phyloP scores from a whole-genome alignment of 768 basidiomycete species.

The Daedalea quercina region DNA sequence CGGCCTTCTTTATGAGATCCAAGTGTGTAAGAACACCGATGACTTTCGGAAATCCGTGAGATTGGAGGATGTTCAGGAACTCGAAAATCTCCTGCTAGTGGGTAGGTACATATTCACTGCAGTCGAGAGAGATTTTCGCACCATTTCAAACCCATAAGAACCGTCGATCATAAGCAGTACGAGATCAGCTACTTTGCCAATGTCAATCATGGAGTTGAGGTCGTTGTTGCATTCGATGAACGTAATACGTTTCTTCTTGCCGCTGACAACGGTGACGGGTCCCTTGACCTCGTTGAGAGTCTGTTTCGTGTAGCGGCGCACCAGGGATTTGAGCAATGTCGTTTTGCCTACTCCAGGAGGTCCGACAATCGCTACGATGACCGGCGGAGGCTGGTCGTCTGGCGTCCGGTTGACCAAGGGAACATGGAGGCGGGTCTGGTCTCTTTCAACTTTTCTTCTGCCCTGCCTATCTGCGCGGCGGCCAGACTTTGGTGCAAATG shows the following conservation, averaged over 20 bases:
- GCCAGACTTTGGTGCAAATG: slow-evolving; percentile 90
- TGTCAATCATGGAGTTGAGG: slow-evolving; percentile 96
- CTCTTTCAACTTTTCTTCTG: slow-evolving; percentile 84
- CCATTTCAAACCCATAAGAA: slow-evolving; percentile 99
- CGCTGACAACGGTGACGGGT: slow-evolving; percentile 90
- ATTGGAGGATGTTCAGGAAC: slow-evolving; percentile 93
- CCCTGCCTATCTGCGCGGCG: slow-evolving; percentile 85
- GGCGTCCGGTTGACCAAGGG: slow-evolving; percentile 94
- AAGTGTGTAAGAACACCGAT: slow-evolving; percentile 95
- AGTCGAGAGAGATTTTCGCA: slow-evolving; percentile 26
- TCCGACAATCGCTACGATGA: slow-evolving; percentile 92
- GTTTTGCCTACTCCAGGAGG: slow-evolving; percentile 97
- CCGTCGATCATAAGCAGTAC: slow-evolving; percentile 97
- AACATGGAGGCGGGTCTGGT: slow-evolving; percentile 93
- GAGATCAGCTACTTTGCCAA: slow-evolving; percentile 94
- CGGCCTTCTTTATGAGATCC: slow-evolving; percentile 91
- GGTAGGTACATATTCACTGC: slow-evolving; percentile 1
- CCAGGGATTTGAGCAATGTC: slow-evolving; percentile 85
- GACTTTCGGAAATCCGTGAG: slow-evolving; percentile 98
- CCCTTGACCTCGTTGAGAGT: slow-evolving; percentile 85
- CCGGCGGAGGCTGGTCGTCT: slow-evolving; percentile 84
- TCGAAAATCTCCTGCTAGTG: slow-evolving; percentile 88
- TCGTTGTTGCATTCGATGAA: slow-evolving; percentile 98
- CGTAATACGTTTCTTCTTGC: slow-evolving; percentile 89
- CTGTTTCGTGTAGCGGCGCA: slow-evolving; percentile 91